Conservation (phyloP, 305 asterid species). For the Fraxinus floribunda region DNA sequence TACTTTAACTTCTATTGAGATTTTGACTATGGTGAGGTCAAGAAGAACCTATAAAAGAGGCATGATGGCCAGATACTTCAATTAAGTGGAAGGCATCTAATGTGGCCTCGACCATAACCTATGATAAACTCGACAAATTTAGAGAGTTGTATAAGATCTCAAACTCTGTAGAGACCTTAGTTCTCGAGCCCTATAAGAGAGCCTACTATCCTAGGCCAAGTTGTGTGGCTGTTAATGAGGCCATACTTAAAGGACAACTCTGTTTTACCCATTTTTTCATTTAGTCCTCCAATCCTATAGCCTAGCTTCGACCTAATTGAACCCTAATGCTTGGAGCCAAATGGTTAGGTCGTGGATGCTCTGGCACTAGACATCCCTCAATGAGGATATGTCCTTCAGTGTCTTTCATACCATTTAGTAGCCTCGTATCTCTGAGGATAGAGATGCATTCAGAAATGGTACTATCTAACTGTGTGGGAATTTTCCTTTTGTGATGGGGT, state of each 20-base stretch:
- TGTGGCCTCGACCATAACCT: background rate
- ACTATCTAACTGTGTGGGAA: background rate
- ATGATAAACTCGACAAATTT: no score
- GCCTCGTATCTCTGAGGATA: background rate
- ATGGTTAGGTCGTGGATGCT: background rate
- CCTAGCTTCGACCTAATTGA: background rate
- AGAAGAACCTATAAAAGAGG: background rate
- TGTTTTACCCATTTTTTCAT: no score
- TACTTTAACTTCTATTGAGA: no score
- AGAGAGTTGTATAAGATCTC: background rate
- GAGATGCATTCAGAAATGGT: background rate
- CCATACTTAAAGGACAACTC: background rate
- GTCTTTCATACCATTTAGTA: background rate
- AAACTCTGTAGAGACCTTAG: background rate
- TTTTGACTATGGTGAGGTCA: background rate
- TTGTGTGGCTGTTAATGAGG: background rate
- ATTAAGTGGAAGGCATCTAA: background rate
- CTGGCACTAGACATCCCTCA: background rate
- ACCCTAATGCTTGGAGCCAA: no score
- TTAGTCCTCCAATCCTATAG: background rate
- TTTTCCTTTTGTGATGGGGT: background rate
- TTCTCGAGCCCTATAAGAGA: background rate
- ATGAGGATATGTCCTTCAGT: background rate
- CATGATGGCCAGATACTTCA: background rate
- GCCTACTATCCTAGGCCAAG: background rate